A percentile compares a stretch with the other conserved stretches of the same genome.
phyloP scores from a whole-genome alignment of 164 flowering plant genomes.

The Brasenia schreberi region DNA sequence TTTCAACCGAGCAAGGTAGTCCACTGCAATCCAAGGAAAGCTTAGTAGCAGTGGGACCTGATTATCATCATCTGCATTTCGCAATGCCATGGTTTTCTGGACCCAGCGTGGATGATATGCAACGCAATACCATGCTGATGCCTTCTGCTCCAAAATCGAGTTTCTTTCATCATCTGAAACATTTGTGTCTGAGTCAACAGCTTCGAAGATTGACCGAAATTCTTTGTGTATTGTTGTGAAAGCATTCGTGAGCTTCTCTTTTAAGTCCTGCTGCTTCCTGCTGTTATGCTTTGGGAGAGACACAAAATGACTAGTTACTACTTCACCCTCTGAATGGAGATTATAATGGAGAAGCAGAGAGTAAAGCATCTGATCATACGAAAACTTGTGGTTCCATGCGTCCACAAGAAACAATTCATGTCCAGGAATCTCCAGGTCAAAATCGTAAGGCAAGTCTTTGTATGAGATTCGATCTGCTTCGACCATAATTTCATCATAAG shows the following conservation, averaged over 20 bases:
- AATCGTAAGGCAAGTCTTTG: constrained; percentile 41
- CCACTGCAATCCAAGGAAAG: constrained; percentile 89
- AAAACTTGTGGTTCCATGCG: constrained; percentile 73
- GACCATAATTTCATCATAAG: constrained; percentile 18
- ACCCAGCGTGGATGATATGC: constrained; percentile 75
- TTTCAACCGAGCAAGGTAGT: constrained; percentile 78
- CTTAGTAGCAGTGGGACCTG: constrained; percentile 41
- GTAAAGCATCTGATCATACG: constrained; percentile 53
- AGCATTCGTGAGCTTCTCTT: constrained; percentile 73
- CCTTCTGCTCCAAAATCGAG: constrained; percentile 50
- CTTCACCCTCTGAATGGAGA: constrained; percentile 70
- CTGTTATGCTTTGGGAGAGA: constrained; percentile 72
- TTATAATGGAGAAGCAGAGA: constrained; percentile 70
- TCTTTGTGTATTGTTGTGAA: constrained; percentile 56
- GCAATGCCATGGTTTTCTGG: constrained; percentile 30
- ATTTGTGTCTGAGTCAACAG: constrained; percentile 21
- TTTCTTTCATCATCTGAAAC: constrained; percentile 49
- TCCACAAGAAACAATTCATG: constrained; percentile 34
- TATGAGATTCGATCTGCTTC: constrained; percentile 12
- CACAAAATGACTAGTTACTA: constrained; percentile 87
- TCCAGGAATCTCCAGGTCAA: constrained; percentile 51
- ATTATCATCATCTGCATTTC: constrained; percentile 1
- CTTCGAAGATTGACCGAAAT: constrained; percentile 47
- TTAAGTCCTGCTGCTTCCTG: constrained; percentile 68
- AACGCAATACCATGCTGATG: constrained; percentile 96